phyloP scores from a whole-genome alignment of 768 basidiomycete genomes.

The Agaricus bisporus region DNA sequence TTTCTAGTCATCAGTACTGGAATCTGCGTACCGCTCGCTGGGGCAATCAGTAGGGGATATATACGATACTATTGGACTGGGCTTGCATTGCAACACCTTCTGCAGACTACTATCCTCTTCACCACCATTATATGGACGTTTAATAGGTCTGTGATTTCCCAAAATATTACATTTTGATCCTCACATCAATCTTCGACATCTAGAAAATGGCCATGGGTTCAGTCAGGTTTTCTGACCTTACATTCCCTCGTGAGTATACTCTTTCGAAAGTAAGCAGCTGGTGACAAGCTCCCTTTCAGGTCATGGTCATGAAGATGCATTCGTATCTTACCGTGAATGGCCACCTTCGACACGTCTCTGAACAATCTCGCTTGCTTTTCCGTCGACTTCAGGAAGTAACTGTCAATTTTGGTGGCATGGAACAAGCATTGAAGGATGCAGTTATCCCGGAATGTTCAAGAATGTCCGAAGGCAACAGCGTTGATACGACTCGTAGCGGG shows the following conservation, averaged over 20 bases:
- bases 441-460: conserved; percentile 28
- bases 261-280: not conserved
- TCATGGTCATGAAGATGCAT: conserved; percentile 95
- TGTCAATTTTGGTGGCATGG: conserved; percentile 58
- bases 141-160: conserved; percentile 46
- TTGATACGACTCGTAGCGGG: conserved; percentile 27
- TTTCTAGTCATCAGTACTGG: conserved; percentile 73
- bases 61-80: conserved; percentile 78
- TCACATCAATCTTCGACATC: too few relatives aligned
- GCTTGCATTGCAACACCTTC: conserved; percentile 68
- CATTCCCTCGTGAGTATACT: conserved; percentile 66
- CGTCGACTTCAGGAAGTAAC: conserved; percentile 41
- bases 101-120: conserved; percentile 71
- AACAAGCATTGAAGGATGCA: conserved; percentile 50
- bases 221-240: conserved; percentile 83
- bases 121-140: conserved; percentile 86
- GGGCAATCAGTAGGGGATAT: conserved; percentile 71
- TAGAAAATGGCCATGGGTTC: conserved; percentile 97
- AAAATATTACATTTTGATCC: not conserved
- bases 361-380: conserved; percentile 39
- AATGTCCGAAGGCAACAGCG: conserved; percentile 17
- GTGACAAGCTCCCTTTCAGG: conserved; percentile 25
- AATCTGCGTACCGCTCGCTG: conserved; percentile 79
- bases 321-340: conserved; percentile 91
- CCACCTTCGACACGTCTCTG: conserved; percentile 53